Evolutionary conservation across 495 filamentous ascomycete species (phyloP), one percentile per base, ranked within the genome.

Genomic region (Glarea lozoyensis): DNA sequence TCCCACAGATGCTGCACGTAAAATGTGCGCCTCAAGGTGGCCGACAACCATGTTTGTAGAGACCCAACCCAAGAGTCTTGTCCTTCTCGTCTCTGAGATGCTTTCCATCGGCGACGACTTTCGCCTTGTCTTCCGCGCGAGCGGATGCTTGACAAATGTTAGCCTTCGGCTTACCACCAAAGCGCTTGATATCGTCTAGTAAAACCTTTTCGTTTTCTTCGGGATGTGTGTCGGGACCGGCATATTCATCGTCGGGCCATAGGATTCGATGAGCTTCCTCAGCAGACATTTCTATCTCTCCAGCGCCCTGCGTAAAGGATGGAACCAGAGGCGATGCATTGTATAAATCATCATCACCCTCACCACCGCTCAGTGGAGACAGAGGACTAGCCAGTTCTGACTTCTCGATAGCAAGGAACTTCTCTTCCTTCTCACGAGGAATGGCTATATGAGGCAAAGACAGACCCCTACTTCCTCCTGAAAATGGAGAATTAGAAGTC

Each of bases 1-100:
- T n/a, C n/a, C n/a, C n/a, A n/a, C n/a, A n/a, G n/a, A n/a, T n/a
- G n/a, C n/a, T n/a, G n/a, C n/a, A n/a, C n/a, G n/a, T n/a, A n/a
- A n/a, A n/a, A n/a, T n/a, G n/a, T n/a, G n/a, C n/a, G n/a, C n/a
- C 17, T 33, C 15, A 39, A 11, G 4, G 25, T 29, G n/a, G n/a
- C 25, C 7, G 18, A 39, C 10, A 16, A 39, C 4, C 10, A 13
- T 18, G 25, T 16, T 51, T 51, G 27, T 42, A 20, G 18, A 24
- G 27, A 7, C 46, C 46, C 40, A 47, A 17, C 4, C 52, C 49
- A 16, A 56, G 37, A 3, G 40, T 42, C 33, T 16, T 31, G 25
- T 56, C 53, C 37, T 49, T 43, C 23, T 56, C 53, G 18, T 56
- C 42, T 24, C 46, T 6, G 16, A 56, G 43, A 44, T 53, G 42